Evolutionary conservation across 129 eudicot genomes (phyloP).

Genomic region (Daucus carota): DNA sequence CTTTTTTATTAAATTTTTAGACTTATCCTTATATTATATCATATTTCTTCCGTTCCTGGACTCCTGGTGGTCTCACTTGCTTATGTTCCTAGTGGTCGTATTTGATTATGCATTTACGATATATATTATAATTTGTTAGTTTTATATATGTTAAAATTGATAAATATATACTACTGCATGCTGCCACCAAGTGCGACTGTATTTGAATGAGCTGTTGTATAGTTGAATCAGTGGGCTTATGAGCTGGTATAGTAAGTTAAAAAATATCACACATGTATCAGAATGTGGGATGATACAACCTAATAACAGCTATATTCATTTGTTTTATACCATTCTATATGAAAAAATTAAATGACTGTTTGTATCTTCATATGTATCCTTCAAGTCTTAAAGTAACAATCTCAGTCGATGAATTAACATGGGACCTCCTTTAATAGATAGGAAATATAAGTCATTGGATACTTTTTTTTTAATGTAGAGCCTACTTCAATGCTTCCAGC

Average conservation of each 20-base stretch:
- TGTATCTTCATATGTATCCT: neutral
- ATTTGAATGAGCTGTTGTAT: conserved; percentile 18
- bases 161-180: too few relatives aligned
- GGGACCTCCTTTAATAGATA: neutral
- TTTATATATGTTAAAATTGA: too few relatives aligned
- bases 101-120: too few relatives aligned
- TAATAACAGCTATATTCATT: conserved; percentile 1
- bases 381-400: conserved; percentile 3
- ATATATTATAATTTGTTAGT: too few relatives aligned
- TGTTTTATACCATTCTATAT: neutral
- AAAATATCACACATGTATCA: neutral
- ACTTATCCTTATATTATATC: too few relatives aligned
- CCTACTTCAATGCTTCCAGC: conserved; percentile 1
- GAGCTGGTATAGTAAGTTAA: conserved; percentile 13
- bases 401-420: neutral
- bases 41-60: too few relatives aligned
- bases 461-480: neutral
- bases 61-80: too few relatives aligned
- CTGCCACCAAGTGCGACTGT: too few relatives aligned
- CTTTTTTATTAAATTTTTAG: too few relatives aligned
- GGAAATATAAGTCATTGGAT: neutral
- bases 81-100: too few relatives aligned
- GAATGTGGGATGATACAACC: neutral
- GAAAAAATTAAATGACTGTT: neutral
- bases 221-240: conserved; percentile 27